A percentile compares a stretch with the other conserved stretches of the same genome.
Conservation (phyloP, 169 alveolate genomes). For the Plasmodium vinckei region DNA sequence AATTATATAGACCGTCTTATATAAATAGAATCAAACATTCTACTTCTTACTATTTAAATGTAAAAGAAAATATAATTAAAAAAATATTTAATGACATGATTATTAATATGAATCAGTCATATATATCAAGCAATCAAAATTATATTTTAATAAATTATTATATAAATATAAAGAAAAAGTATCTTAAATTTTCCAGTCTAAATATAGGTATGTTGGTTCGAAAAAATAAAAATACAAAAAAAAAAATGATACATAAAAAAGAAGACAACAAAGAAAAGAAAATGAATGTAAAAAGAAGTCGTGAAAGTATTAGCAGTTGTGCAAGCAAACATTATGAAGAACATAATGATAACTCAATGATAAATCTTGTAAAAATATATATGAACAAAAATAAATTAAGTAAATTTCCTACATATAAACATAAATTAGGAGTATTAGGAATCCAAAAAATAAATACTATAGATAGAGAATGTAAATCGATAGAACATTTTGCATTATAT, state of each 20-base stretch:
- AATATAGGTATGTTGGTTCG: not conserved
- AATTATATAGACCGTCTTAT: not conserved
- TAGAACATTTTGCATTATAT: slow-evolving; percentile 19
- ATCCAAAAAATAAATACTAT: slow-evolving; percentile 23
- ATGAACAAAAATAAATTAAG: slow-evolving; percentile 10
- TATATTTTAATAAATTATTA: slow-evolving; percentile 48
- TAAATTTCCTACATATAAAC: slow-evolving; percentile 10
- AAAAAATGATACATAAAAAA: not conserved
- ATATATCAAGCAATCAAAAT: slow-evolving; percentile 44
- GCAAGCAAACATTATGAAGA: no score
- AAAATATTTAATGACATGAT: slow-evolving; percentile 34
- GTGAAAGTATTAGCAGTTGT: not conserved
- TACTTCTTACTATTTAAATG: slow-evolving; percentile 5
- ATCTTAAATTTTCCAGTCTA: slow-evolving; percentile 40
- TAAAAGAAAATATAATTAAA: slow-evolving; percentile 37
- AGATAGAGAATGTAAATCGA: slow-evolving; percentile 35
- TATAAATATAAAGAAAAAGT: slow-evolving; percentile 28
- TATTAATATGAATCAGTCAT: slow-evolving; percentile 54
- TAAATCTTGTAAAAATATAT: slow-evolving; percentile 16
- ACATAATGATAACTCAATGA: not conserved
- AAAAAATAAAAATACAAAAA: not conserved
- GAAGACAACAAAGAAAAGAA: not conserved
- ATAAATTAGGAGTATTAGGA: slow-evolving; percentile 28
- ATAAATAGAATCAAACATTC: not conserved
- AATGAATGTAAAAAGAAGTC: not conserved